Evolutionary conservation across 176 grass and related monocot genomes (phyloP).

Genomic region (Poa annua): DNA sequence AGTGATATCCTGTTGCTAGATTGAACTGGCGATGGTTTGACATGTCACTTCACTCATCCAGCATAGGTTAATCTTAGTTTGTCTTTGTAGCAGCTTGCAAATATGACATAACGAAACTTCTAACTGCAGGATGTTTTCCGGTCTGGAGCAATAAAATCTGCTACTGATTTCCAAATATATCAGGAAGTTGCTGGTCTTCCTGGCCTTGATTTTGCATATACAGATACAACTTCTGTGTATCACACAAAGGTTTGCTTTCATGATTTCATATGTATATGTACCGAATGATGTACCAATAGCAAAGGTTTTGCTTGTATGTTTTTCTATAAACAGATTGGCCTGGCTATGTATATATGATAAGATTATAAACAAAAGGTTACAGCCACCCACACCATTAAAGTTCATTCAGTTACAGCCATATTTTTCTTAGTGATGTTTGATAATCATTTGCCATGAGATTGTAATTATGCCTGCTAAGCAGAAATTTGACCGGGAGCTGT

Average conservation of each 20-base stretch:
- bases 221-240: slow-evolving; percentile 91
- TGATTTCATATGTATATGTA: slow-evolving; percentile 11
- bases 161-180: slow-evolving; percentile 98
- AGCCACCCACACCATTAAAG: neutral
- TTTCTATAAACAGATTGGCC: neutral
- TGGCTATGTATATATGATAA: neutral
- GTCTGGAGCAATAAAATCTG: slow-evolving; percentile 97
- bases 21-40: slow-evolving; percentile 7
- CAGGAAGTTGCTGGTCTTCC: slow-evolving; percentile 86
- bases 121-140: slow-evolving; percentile 76
- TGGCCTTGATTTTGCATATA: slow-evolving; percentile 98
- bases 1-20: slow-evolving; percentile 10
- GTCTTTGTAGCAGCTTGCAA: slow-evolving; percentile 9
- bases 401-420: neutral
- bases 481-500: slow-evolving; percentile 12
- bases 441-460: neutral
- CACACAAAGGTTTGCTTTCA: slow-evolving; percentile 83
- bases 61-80: neutral
- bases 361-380: slow-evolving; percentile 3
- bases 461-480: slow-evolving; percentile 16
- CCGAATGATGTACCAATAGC: slow-evolving; percentile 16
- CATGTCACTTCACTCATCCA: slow-evolving; percentile 12
- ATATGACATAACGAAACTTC: slow-evolving; percentile 24
- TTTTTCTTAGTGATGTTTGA: slow-evolving; percentile 17
- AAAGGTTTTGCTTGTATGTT: slow-evolving; percentile 12